A percentile compares a stretch with the other conserved stretches of the same genome.
Evolutionary conservation across 139 green algal species (phyloP).

Genomic region (Closterium sp.): DNA sequence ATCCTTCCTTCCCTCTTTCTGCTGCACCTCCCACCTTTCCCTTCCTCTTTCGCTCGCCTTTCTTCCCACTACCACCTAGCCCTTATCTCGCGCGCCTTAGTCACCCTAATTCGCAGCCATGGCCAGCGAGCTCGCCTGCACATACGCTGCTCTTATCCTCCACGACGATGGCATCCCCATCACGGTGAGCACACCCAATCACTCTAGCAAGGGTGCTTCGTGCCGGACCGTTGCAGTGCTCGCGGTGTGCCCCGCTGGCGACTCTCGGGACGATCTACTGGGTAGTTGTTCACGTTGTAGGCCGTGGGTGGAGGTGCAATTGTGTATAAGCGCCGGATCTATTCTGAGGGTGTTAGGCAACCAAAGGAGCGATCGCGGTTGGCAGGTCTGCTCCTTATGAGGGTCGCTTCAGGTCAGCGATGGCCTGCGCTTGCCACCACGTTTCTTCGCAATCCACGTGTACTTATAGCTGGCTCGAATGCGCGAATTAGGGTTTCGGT

Average conservation of each 20-base stretch:
- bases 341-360: neutral
- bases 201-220: neutral
- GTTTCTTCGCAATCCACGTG: no score
- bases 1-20: neutral
- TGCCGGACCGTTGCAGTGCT: neutral
- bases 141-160: constrained; percentile 94
- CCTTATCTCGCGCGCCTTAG: neutral
- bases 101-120: constrained; percentile 53
- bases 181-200: constrained; percentile 22
- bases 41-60: neutral
- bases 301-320: neutral
- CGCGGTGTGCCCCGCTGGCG: neutral
- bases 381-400: neutral
- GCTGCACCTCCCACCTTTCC: neutral
- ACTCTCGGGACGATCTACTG: neutral
- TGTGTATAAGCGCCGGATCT: neutral
- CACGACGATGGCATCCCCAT: constrained; percentile 93
- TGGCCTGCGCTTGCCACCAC: no score
- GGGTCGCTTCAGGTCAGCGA: neutral
- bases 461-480: no score
- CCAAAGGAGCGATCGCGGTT: neutral
- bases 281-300: neutral
- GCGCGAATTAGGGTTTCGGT: neutral
- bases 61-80: neutral
- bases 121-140: constrained; percentile 87